Base-by-base conservation (phyloP, 495 filamentous ascomycete species). In the Hypoxylon crocopeplum region DNA sequence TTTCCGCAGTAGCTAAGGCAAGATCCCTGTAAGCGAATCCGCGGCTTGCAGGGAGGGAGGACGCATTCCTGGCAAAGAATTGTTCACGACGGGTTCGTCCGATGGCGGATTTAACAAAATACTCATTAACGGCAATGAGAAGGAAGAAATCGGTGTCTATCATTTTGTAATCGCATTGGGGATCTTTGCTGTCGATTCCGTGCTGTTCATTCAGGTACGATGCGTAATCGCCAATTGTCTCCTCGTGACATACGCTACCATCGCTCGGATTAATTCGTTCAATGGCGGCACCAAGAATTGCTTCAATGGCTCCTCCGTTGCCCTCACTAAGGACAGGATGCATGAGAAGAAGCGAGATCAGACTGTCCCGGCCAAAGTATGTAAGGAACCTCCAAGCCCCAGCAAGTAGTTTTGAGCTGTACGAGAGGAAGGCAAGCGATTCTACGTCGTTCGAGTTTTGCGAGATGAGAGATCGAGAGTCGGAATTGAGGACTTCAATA, bases 351-450 rank as follows among this genome's bases (percentile, higher is more conserved):
- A 79, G 67, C 0, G 82, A 77, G 41, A 88, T 84, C 73, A 88
- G 83, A 34, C 79, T 83, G 57, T 88, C 85, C 3, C 85, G 79
- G 2, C 85, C 85, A 69, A 87, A 88, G 54, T 88, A 88, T 0
- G 84, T 88, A 47, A 88, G 63, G 52, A 86, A 88, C 10, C 84
- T 72, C 85, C 85, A 88, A n/a, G 82, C 82, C 12, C 85, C 85
- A 7, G 85, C 85, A 1, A 86, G 71, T 5, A 88, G 67, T 47
- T 88, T 88, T 13, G 78, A 74, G 0, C 74, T 82, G 64, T 85
- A 88, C 3, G 85, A 87, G 17, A 88, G 58, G 65, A 88, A 87
- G 0, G 85, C 78, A 3, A 87, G 76, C 0, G 85, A 83, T 3
- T 69, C 72, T 1, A 78, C 74, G 48, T 83, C 75, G 30, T 72